phyloP scores from a whole-genome alignment of 345 rosid species.

The Bruguiera sexangula region DNA sequence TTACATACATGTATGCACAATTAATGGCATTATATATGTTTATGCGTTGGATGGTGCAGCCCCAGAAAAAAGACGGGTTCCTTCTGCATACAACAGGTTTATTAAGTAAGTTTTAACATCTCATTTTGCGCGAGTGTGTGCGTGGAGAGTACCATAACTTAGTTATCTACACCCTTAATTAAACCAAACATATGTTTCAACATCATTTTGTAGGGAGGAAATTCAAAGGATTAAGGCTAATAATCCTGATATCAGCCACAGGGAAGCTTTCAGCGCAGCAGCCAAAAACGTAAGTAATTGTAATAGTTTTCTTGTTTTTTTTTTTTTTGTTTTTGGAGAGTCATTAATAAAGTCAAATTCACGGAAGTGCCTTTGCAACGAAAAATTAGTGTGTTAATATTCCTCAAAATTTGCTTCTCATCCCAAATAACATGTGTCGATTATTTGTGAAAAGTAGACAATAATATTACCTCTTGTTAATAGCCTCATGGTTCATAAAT shows the following conservation, averaged over 20 bases:
- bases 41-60: slow-evolving; percentile 40
- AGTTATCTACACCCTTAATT: too few species aligned
- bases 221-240: slow-evolving; percentile 88
- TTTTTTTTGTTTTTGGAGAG: not conserved
- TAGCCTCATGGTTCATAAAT: too few species aligned
- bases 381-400: too few species aligned
- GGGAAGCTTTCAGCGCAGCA: slow-evolving; percentile 93
- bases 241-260: slow-evolving; percentile 86
- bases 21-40: too few species aligned
- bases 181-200: not conserved
- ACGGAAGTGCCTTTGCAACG: too few species aligned
- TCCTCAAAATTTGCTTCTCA: too few species aligned
- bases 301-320: not conserved
- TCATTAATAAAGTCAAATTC: not conserved
- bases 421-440: too few species aligned
- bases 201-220: slow-evolving; percentile 58
- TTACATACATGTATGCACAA: too few species aligned
- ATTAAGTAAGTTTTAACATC: slow-evolving; percentile 55
- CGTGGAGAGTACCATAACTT: too few species aligned
- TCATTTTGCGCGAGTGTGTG: not conserved
- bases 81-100: slow-evolving; percentile 89
- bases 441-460: too few species aligned
- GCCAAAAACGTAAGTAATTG: slow-evolving; percentile 73
- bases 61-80: slow-evolving; percentile 89
- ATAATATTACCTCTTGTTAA: too few species aligned